phyloP scores from a whole-genome alignment of 805 yeast genomes.

The Zygosaccharomyces bisporus region DNA sequence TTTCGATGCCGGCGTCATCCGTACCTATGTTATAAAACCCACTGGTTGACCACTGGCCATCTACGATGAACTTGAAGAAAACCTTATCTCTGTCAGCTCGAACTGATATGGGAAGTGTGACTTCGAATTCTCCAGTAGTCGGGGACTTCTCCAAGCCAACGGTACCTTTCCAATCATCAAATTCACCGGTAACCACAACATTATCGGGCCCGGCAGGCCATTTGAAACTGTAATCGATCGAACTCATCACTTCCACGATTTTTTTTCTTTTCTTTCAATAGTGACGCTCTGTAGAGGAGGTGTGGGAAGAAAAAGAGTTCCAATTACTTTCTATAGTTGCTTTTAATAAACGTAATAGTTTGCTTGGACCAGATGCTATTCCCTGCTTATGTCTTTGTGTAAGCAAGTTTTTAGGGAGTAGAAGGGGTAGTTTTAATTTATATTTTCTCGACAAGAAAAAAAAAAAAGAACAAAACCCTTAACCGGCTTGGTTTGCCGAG shows the following conservation, averaged over 20 bases:
- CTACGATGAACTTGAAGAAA: constrained; percentile 59
- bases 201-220: constrained; percentile 51
- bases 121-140: constrained; percentile 55
- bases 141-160: constrained; percentile 54
- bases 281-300: background rate
- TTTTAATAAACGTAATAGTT: background rate
- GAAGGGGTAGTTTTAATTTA: background rate
- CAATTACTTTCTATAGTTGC: background rate
- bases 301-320: background rate
- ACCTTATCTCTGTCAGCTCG: constrained; percentile 36
- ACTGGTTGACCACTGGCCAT: constrained; percentile 58
- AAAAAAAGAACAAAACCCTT: background rate
- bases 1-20: constrained; percentile 42
- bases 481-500: background rate
- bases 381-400: background rate
- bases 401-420: background rate
- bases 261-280: background rate
- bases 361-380: background rate
- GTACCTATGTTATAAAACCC: constrained; percentile 39
- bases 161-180: constrained; percentile 63
- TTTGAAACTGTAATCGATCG: constrained; percentile 28
- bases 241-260: constrained; percentile 5
- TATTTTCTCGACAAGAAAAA: background rate
- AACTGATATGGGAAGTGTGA: constrained; percentile 53
- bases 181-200: constrained; percentile 67